Percentiles rank a stretch among this genome's conserved stretches.
Evolutionary conservation across 371 early-diverging fungal genomes (phyloP).

Genomic region (Batrachochytrium dendrobatidis): DNA sequence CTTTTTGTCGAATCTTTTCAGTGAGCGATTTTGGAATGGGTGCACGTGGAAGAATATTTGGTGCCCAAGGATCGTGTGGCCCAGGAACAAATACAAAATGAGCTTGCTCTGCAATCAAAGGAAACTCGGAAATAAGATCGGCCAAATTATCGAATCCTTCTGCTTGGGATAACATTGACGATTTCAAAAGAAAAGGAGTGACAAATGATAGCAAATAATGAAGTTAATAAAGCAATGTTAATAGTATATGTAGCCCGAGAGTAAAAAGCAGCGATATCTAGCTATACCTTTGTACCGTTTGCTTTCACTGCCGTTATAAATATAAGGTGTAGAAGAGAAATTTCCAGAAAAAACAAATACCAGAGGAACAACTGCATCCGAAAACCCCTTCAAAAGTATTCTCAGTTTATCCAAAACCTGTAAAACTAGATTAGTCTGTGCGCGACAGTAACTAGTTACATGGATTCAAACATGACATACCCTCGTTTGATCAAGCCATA

Average conservation of each 20-base stretch:
- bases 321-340: constrained; percentile 69
- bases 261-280: too few species aligned
- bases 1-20: constrained; percentile 44
- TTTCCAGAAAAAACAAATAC: constrained; percentile 82
- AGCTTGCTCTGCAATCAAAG: constrained; percentile 51
- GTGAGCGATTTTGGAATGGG: constrained; percentile 69
- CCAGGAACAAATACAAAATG: constrained; percentile 89
- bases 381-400: constrained; percentile 63
- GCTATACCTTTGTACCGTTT: constrained; percentile 39
- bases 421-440: too few species aligned
- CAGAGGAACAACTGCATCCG: constrained; percentile 51
- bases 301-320: constrained; percentile 46
- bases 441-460: too few species aligned
- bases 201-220: not conserved
- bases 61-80: constrained; percentile 73
- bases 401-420: constrained; percentile 50
- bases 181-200: not conserved
- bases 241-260: too few species aligned
- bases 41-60: constrained; percentile 62
- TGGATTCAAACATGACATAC: constrained; percentile 28
- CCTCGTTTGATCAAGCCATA: constrained; percentile 75
- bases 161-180: constrained; percentile 1
- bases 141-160: constrained; percentile 65
- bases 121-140: constrained; percentile 66
- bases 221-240: not conserved